These are phyloP conservation scores for Neurospora crassa DNA, from an alignment of 2,329 filamentous ascomycete genomes.

Conservation along the genomic window DNA sequence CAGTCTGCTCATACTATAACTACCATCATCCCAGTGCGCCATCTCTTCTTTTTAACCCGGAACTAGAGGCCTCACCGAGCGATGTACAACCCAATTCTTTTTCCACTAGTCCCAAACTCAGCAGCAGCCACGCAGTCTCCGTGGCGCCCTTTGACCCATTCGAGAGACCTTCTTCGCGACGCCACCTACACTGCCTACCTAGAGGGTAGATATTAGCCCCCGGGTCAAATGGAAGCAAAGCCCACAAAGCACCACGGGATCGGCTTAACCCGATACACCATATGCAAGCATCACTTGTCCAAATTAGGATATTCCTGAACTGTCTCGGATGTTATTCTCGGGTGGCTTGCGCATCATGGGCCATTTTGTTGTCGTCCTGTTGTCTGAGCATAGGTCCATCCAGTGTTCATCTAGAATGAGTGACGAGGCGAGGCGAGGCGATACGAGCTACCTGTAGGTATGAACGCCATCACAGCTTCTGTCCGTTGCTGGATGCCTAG, in stretches of 20 bases:
- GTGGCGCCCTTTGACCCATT: neutral
- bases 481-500: neutral
- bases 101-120: neutral
- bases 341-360: neutral
- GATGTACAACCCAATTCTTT: neutral
- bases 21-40: neutral
- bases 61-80: neutral
- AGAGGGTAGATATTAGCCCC: neutral
- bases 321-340: neutral
- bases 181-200: no score
- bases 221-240: neutral
- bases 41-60: neutral
- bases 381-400: neutral
- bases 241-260: neutral
- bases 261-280: neutral
- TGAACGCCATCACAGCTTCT: neutral
- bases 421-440: neutral
- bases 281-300: neutral
- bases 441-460: neutral
- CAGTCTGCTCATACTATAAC: neutral
- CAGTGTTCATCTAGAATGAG: neutral
- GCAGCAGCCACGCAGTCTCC: neutral
- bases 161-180: neutral
- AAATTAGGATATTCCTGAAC: neutral
- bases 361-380: neutral